Evolutionary conservation across 1,139 yeast genomes (phyloP).

Genomic region (Blastobotrys ciferrii): DNA sequence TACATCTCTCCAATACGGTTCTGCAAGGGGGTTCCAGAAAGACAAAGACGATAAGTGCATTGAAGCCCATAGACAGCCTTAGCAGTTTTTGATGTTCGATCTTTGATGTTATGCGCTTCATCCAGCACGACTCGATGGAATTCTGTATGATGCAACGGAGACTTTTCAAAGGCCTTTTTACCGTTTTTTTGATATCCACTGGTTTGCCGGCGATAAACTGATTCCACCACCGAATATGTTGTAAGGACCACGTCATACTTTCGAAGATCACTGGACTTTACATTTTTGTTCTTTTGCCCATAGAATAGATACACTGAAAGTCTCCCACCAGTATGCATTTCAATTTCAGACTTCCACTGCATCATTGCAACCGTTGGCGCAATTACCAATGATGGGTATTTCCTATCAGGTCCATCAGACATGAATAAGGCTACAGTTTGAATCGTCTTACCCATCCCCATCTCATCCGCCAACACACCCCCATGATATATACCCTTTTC

Average conservation of each 20-base stretch:
- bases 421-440: slow-evolving; percentile 88
- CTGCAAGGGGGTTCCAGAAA: slow-evolving; percentile 94
- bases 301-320: slow-evolving; percentile 73
- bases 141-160: slow-evolving; percentile 68
- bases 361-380: slow-evolving; percentile 97
- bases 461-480: slow-evolving; percentile 96
- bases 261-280: slow-evolving; percentile 50
- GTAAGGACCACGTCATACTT: slow-evolving; percentile 82
- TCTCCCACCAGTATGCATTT: slow-evolving; percentile 69
- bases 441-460: slow-evolving; percentile 99
- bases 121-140: slow-evolving; percentile 90
- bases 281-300: slow-evolving; percentile 58
- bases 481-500: slow-evolving; percentile 79
- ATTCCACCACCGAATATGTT: slow-evolving; percentile 87
- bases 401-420: slow-evolving; percentile 53
- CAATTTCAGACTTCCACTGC: slow-evolving; percentile 97
- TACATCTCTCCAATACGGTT: slow-evolving; percentile 95
- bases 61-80: slow-evolving; percentile 77
- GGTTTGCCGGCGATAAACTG: slow-evolving; percentile 76
- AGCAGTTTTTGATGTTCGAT: slow-evolving; percentile 88
- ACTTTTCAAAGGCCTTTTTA: slow-evolving; percentile 69
- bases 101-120: slow-evolving; percentile 97
- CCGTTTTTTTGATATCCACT: slow-evolving; percentile 77
- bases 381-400: slow-evolving; percentile 73
- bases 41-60: slow-evolving; percentile 80